Evolutionary conservation across 352 stramenopile species (phyloP).

Genomic region (Lagenidium giganteum): DNA sequence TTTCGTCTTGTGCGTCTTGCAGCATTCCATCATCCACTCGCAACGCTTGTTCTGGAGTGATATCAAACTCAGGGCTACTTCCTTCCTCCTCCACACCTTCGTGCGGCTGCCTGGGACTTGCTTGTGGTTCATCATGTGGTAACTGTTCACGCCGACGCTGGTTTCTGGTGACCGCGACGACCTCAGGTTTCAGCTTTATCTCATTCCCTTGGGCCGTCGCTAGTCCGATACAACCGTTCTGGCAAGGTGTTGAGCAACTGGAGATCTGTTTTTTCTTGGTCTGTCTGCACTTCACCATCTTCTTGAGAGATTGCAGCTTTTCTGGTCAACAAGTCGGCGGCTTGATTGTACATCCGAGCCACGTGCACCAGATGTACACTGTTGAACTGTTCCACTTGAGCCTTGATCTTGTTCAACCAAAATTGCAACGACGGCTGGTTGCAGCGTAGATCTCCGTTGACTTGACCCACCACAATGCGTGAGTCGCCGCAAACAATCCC

Average conservation of each 20-base stretch:
- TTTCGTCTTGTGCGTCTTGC: not conserved
- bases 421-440: not conserved
- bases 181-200: not conserved
- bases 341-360: not conserved
- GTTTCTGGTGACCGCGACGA: no score
- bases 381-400: not conserved
- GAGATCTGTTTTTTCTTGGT: not conserved
- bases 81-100: no score
- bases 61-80: no score
- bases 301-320: no score
- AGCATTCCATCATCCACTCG: no score
- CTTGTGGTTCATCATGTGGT: no score
- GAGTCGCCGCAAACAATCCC: slow-evolving; percentile 1
- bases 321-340: not conserved
- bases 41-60: no score
- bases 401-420: not conserved
- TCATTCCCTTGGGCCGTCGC: not conserved
- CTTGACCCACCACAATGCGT: slow-evolving; percentile 3
- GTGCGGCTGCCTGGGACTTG: no score
- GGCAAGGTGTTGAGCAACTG: not conserved
- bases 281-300: not conserved
- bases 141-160: no score
- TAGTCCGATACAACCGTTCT: no score
- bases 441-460: slow-evolving; percentile 1
- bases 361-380: slow-evolving; percentile 1